These are phyloP conservation scores for Echium plantagineum DNA, from an alignment of 257 asterid species.

Conservation along the genomic window DNA sequence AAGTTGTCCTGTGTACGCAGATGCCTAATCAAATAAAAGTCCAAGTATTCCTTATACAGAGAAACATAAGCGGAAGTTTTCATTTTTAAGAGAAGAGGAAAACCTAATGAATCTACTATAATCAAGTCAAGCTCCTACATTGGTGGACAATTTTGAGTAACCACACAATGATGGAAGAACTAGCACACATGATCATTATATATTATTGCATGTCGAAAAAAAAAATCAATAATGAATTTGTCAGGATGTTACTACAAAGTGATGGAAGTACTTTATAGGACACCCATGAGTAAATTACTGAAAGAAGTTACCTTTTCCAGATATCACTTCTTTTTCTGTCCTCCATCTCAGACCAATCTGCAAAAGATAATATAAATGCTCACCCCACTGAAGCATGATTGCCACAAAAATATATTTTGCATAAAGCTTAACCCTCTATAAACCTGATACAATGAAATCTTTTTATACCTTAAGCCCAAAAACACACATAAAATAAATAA, in stretches of 20 bases:
- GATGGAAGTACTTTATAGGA: neutral
- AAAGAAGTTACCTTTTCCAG: conserved; percentile 78
- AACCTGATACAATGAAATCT: too few relatives aligned
- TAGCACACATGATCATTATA: neutral
- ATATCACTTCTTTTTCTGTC: conserved; percentile 86
- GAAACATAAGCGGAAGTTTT: too few relatives aligned
- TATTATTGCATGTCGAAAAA: neutral
- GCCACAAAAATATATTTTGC: neutral
- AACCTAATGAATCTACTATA: too few relatives aligned
- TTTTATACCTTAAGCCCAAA: neutral
- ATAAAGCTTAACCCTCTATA: neutral
- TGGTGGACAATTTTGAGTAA: too few relatives aligned
- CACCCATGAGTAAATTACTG: neutral
- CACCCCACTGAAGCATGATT: conserved; percentile 6
- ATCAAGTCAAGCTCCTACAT: too few relatives aligned
- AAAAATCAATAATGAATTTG: neutral
- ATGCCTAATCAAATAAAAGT: too few relatives aligned
- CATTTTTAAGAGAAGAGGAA: too few relatives aligned
- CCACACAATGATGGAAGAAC: too few relatives aligned
- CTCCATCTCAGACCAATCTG: conserved; percentile 99
- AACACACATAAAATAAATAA: neutral
- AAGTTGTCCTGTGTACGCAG: too few relatives aligned
- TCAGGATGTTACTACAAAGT: neutral
- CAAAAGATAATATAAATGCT: conserved; percentile 4
- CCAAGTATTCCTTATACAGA: too few relatives aligned